Percentiles rank a stretch among this genome's conserved stretches.
Evolutionary conservation across 1,284 basidiomycete species (phyloP).

Genomic region (Ceratobasidium sp.): DNA sequence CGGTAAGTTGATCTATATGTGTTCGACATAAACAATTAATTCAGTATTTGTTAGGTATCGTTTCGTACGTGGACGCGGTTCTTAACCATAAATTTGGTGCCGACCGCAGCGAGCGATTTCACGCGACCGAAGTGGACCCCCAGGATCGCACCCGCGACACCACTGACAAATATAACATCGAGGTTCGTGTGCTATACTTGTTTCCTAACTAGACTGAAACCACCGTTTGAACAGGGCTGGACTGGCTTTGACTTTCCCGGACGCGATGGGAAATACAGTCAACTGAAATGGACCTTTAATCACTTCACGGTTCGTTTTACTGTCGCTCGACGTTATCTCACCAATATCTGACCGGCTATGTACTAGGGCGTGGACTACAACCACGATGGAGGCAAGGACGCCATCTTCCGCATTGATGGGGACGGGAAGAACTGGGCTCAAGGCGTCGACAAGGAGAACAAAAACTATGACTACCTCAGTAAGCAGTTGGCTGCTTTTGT

Average conservation of each 20-base stretch:
- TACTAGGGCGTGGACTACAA: conserved; percentile 64
- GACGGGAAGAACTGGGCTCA: conserved; percentile 65
- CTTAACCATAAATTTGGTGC: conserved; percentile 60
- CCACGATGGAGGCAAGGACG: conserved; percentile 59
- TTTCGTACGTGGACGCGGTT: conserved; percentile 55
- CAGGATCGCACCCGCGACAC: conserved; percentile 56
- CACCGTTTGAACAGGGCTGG: conserved; percentile 50
- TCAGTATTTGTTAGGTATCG: conserved; percentile 47
- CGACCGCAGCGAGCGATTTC: conserved; percentile 63
- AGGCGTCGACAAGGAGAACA: conserved; percentile 57
- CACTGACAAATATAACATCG: conserved; percentile 59
- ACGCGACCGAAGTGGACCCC: conserved; percentile 61
- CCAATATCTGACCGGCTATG: background rate
- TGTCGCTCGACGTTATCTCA: background rate
- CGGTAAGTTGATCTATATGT: conserved; percentile 52
- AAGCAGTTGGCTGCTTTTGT: conserved; percentile 27
- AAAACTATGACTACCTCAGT: conserved; percentile 59
- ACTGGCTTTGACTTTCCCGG: conserved; percentile 65
- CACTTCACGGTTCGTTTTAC: conserved; percentile 55
- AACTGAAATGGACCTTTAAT: conserved; percentile 62
- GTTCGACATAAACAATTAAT: background rate
- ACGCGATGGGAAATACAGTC: conserved; percentile 61
- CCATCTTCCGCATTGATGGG: conserved; percentile 63
- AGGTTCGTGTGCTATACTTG: conserved; percentile 50
- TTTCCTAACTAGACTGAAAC: background rate